Evolutionary conservation across 768 basidiomycete genomes (phyloP), one percentile per base, ranked within the genome.

Genomic region (Lyophyllum shimeji): DNA sequence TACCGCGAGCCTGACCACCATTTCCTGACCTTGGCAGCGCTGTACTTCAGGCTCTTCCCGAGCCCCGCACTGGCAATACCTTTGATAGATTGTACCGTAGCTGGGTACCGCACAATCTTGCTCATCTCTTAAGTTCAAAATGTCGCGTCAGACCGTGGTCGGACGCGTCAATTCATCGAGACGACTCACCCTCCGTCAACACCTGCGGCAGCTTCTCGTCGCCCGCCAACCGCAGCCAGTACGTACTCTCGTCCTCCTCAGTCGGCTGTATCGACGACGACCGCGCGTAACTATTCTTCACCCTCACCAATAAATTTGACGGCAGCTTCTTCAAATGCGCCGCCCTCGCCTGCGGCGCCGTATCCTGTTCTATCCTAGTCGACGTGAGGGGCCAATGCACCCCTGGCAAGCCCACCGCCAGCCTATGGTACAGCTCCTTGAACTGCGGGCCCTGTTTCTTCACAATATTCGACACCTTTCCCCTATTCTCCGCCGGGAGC

Each of bases 381-480:
- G 76, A 72, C 43, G 81, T 71, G 15, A 70, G 63, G 4, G 76
- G 75, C 92, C 91, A 93, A 66, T 85, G 80, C 15, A 93, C 87
- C 18, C 92, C 91, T 13, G 92, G 92, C 1, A 94, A 72, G 0
- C 87, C 91, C 24, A 83, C 81, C 2, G 87, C 89, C 13, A 92
- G 76, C 24, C 86, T 82, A 67, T 86, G 84, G 76, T 98, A 98
- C 55, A 98, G 74, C 67, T 90, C 90, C 55, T 83, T 82, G 73
- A 98, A 98, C 69, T 95, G 92, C 17, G 80, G 79, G 17, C 79
- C 77, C 74, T 97, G 93, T 49, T 84, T 85, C 53, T 78, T 76
- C 40, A 98, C 95, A 63, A 99, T 98, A 71, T 98, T 98, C 46
- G 76, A 75, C n/a, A 99, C 89, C 74, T 99, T 99, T 58, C 83